Percentiles rank a stretch among this genome's conserved stretches.
Conservation (phyloP, 225 moss, liverwort and hornwort species). For the Neckera pumila region DNA sequence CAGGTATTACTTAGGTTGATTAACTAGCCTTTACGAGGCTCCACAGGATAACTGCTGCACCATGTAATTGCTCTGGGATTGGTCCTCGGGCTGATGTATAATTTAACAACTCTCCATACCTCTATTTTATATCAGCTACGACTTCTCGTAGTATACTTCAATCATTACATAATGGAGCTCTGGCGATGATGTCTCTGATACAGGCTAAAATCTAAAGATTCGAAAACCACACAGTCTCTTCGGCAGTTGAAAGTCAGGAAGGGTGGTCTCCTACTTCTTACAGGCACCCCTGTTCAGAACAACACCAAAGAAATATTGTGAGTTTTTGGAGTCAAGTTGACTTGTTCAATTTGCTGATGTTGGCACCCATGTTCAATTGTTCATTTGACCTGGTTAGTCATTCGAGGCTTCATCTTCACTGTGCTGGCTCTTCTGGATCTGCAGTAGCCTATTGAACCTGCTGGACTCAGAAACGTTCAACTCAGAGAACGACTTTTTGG, state of each 20-base stretch:
- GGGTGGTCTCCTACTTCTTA: constrained; percentile 73
- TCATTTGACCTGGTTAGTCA: background rate
- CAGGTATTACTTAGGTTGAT: constrained; percentile 29
- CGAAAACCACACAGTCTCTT: constrained; percentile 64
- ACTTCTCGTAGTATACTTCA: background rate
- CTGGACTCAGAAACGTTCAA: constrained; percentile 57
- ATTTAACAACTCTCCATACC: background rate
- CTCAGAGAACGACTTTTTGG: constrained; percentile 59
- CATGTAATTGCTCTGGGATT: background rate
- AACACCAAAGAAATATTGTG: constrained; percentile 91
- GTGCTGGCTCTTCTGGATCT: background rate
- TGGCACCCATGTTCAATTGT: background rate
- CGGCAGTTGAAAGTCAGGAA: constrained; percentile 44
- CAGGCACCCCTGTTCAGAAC: constrained; percentile 89
- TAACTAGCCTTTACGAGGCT: too few species aligned
- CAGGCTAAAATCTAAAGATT: constrained; percentile 75
- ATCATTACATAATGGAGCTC: background rate
- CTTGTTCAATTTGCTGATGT: background rate
- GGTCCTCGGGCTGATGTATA: background rate
- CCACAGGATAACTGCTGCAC: background rate
- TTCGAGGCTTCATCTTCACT: background rate
- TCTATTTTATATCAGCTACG: too few species aligned
- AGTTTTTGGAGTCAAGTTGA: background rate
- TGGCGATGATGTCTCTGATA: background rate
- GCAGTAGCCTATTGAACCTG: constrained; percentile 80